Base-by-base conservation (phyloP, 352 stramenopile species). In the Sclerospora graminicola region DNA sequence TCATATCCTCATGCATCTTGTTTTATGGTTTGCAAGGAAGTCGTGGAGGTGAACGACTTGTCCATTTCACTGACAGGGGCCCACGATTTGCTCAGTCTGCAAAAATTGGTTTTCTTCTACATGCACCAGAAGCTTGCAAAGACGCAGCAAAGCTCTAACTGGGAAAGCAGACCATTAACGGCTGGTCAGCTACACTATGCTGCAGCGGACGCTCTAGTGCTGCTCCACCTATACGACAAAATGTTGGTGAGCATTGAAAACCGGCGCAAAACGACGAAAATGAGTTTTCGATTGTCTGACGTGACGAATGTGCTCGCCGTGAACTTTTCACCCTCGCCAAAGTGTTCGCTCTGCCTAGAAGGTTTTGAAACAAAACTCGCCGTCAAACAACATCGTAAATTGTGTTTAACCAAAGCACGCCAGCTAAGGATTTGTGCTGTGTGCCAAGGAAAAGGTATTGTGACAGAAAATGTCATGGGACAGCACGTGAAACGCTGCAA, bases 71-170 rank as follows among this genome's bases (percentile, higher is more conserved):
- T 84, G 0, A 46, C 45, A 1, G 73, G 71, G 11, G 48, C 51
- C 3, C 70, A 83, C 50, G 59, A 73, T 28, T 61, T 59, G 18
- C 54, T 89, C 2, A 89, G 77, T 54, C 53, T 89, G 11, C 73
- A 89, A 52, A 89, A 89, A 39, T 58, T 87, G 4, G 74, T 82
- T 20, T 84, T 67, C 41, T 65, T 83, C 27, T 89, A 84, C 41
- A 57, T 89, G 32, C 56, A 82, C 38, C 65, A 59, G 16, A 75
- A 72, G 23, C 59, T 89, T 10, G 68, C 69, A 4, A 87, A 87
- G 56, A 86, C 74, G 13, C 77, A 86, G 65, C 77, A 89, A 54
- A 79, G 53, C 18, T 89, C 77, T 13, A 86, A 89, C 42, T 89
- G 77, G 77, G 76, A 77, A 35, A 58, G 77, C 5, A 68, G 77